Conservation (phyloP, 176 grass and related monocot genomes). For the Canna indica region DNA sequence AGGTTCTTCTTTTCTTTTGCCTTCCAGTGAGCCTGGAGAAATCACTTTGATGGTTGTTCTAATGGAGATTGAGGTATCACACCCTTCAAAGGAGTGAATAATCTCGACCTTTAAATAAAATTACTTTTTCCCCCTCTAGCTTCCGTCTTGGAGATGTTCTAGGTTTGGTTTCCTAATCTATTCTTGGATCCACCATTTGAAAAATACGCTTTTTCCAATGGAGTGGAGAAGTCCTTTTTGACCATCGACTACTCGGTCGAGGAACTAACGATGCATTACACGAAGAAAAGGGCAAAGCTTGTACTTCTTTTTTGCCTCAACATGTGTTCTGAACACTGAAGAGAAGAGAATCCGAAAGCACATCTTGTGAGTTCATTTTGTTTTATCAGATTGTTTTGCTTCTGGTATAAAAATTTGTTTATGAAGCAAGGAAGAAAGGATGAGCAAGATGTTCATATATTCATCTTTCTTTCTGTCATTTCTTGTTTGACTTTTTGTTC, state of each 20-base stretch:
- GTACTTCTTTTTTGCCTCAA: background rate
- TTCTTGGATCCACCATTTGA: no score
- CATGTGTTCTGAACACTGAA: background rate
- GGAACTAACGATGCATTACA: background rate
- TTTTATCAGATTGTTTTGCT: background rate
- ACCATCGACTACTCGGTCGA: background rate
- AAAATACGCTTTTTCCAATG: background rate
- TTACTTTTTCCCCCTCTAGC: no score
- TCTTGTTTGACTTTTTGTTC: background rate
- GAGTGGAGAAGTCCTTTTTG: background rate
- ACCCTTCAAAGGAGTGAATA: no score
- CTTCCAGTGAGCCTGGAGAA: no score
- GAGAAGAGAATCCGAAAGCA: background rate
- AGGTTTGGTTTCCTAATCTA: no score
- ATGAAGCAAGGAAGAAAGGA: background rate
- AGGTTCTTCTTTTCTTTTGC: background rate
- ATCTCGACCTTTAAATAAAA: no score
- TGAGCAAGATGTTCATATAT: no score
- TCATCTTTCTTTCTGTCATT: background rate
- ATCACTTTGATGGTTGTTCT: background rate
- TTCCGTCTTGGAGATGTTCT: no score
- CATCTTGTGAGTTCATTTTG: background rate
- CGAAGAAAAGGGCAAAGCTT: background rate
- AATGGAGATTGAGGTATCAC: background rate
- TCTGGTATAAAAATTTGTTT: background rate